Evolutionary conservation across 73 alveolate species (phyloP), one percentile per base, ranked within the genome.

Genomic region (Tetrahymena malaccensis): DNA sequence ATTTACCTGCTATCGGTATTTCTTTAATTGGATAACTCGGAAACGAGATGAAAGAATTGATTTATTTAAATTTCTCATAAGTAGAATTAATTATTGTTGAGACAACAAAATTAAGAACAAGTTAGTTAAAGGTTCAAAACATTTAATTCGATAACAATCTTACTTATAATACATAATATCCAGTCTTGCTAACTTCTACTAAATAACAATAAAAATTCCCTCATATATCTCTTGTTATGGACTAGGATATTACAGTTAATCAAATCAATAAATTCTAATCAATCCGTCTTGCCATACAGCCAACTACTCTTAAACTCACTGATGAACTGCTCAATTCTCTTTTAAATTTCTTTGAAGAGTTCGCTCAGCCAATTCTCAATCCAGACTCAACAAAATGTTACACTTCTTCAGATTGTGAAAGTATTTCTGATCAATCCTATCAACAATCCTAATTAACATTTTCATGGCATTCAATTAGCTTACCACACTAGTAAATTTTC

Each of bases 121-220:
- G 95, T 17, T 93, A 96, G 34, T 35, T 96, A 35, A 85, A 43
- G 93, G 84, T 96, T 0, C 43, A 94, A 34, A 85, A 94, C n/a
- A 85, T 96, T 33, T 85, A 96, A 85, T 43, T 96, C 8, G 98
- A 96, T 37, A 95, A 95, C 55, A 96, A 96, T 55, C 35, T 93
- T 17, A 58, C 93, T 33, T 84, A 43, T 44, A 94, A 84, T 33
- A 96, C 98, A 25, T 35, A 94, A 93, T 96, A 84, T 55, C 98
- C 98, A 22, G 98, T 96, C 13, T 83, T 96, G 34, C 56, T 96
- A 27, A 94, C 97, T 44, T 97, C 98, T 3, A 94, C 96, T 0
- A 93, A 84, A 55, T 40, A 43, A 37, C 55, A 95, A 55, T 83
- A 43, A 12, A 96, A 93, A 44, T 43, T 84, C 34, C 94, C 95